Base-by-base conservation (phyloP, 805 yeast species). In the Nakazawaea wyomingensis region DNA sequence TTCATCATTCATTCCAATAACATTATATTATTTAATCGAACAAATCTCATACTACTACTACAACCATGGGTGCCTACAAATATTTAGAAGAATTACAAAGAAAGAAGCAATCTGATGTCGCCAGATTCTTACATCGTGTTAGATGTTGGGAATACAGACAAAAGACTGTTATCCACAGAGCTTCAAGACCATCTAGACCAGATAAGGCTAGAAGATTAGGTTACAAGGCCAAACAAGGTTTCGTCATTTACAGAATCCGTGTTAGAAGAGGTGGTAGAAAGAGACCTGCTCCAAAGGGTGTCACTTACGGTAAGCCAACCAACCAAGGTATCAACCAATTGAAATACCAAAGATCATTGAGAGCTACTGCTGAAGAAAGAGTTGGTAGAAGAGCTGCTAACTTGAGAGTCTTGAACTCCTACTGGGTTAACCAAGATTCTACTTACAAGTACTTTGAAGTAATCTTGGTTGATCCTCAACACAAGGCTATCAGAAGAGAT, bases 71-170 rank as follows among this genome's bases (percentile, higher is more conserved):
- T 82, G 99, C 98, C 81, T 93, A 93, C 95, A 93, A 93, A 74
- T 93, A 93, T 76, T 83, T 93, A 72, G 96, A 91, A 79, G 99
- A 93, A 79, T 82, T 93, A 74, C 93, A 89, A 75, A 90, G 97
- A 83, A 93, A 93, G 95, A 93, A 93, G 85, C 99, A 93, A 82
- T 89, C 97, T 69, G 99, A 93, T 77, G 97, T 93, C 66, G 78
- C 86, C 79, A 87, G 99, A 78, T 93, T 93, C 88, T 80, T 93
- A 69, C 86, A 85, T 78, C 85, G 99, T 76, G 96, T 93, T 82
- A 88, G 99, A 87, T 93, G 96, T 80, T 93, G 99, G 99, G 99
- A 93, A 78, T 93, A 89, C 96, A 90, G 99, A 81, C 99, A 93
- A 80, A 83, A 84, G 81, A 83, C 79, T 67, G 98, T 90, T 60